These are phyloP conservation scores for Wickerhamomyces chaumierensis DNA, from an alignment of 805 yeast genomes.

Conservation along the genomic window DNA sequence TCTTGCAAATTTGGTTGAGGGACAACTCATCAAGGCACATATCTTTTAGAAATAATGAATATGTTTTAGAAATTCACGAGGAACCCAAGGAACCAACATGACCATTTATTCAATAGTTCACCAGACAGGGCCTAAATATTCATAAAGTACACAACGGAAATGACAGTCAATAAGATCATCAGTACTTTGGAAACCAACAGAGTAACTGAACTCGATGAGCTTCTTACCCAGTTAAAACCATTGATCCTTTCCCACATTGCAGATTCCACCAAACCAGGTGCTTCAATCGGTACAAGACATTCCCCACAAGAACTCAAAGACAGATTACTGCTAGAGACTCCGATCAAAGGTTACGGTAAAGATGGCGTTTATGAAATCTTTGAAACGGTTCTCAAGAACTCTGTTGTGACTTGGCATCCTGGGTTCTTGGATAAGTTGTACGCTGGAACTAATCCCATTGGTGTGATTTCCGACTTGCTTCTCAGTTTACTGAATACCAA, in stretches of 20 bases:
- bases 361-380: constrained; percentile 37
- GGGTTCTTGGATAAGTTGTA: constrained; percentile 78
- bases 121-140: too few species aligned
- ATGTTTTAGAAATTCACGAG: too few species aligned
- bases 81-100: too few species aligned
- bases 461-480: constrained; percentile 61
- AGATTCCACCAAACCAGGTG: constrained; percentile 29
- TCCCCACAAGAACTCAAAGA: constrained; percentile 37
- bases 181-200: constrained; percentile 34
- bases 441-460: constrained; percentile 80
- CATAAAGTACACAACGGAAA: too few species aligned
- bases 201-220: constrained; percentile 42
- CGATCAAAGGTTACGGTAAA: constrained; percentile 26
- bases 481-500: constrained; percentile 68
- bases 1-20: too few species aligned
- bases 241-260: constrained; percentile 44
- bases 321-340: constrained; percentile 24
- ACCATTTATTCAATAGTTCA: too few species aligned
- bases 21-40: too few species aligned
- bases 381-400: constrained; percentile 47
- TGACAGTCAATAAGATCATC: constrained; percentile 12
- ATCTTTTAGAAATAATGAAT: too few species aligned
- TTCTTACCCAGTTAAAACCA: constrained; percentile 40
- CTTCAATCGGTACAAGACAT: constrained; percentile 39
- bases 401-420: constrained; percentile 80